Evolutionary conservation across 768 basidiomycete species (phyloP), one percentile per base, ranked within the genome.

Genomic region (Russula sp.): DNA sequence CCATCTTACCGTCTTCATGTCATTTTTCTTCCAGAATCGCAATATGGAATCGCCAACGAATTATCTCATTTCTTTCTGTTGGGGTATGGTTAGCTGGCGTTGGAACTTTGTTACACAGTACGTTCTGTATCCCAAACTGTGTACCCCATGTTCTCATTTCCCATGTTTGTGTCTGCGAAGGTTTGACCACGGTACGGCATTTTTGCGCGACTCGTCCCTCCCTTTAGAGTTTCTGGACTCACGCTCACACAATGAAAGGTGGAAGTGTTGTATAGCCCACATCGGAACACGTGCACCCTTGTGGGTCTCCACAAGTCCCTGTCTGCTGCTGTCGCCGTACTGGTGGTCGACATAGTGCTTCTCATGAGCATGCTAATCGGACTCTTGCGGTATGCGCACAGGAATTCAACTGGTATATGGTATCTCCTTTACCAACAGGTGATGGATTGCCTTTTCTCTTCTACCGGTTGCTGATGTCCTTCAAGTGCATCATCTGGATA

Each of bases 401-500:
- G 20, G 7, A n/a, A 3, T 47, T 20, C 45, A 47, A 20, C n/a
- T 10, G 45, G 45, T n/a, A 40, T 58, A 14, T 58, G 57, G 57
- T 11, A n/a, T 27, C 8, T 58, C 14, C 47, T 58, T 31, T 58
- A 58, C 37, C 47, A 58, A 58, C 47, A 58, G 35, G 57, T 58
- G n/a, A 40, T 18, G 45, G 20, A 1, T n/a, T 47, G 3, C 45
- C 10, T 22, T 47, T 27, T 47, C n/a, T 20, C 45, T n/a, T 47
- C 20, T 5, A n/a, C 45, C 20, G 2, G 20, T 22, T 47, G 8
- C 20, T 47, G 45, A 47, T n/a, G 4, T 10, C 10, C 6, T n/a
- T 20, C n/a, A 20, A 47, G 45, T 47, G 45, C 4, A 47, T 47
- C 20, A 47, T 47, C 20, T 47, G 45, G 45, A 47, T 47, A n/a